These are phyloP conservation scores for Nakazawaea molendinolei DNA, from an alignment of 805 yeast species.

Conservation along the genomic window DNA sequence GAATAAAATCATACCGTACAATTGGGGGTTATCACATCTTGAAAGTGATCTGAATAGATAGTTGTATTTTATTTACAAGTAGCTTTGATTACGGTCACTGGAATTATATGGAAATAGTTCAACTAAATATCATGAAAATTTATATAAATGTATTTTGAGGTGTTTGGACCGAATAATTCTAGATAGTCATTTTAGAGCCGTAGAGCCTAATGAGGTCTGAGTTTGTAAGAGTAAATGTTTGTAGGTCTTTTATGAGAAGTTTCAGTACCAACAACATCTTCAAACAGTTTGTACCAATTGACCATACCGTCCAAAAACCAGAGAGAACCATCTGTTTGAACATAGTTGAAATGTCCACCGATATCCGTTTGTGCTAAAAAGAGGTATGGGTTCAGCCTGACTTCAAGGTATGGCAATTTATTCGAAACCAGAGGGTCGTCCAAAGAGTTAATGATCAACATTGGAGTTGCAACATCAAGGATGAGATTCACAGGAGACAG, in stretches of 20 bases:
- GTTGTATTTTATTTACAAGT: too few species aligned
- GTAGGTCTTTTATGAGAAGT: not conserved
- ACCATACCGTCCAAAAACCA: conserved; percentile 41
- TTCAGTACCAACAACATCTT: conserved; percentile 4
- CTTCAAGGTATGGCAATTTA: conserved; percentile 45
- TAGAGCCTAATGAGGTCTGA: too few species aligned
- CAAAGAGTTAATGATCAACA: conserved; percentile 47
- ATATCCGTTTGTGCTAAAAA: conserved; percentile 50
- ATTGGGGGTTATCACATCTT: too few species aligned
- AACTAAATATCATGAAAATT: too few species aligned
- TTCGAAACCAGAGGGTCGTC: conserved; percentile 66
- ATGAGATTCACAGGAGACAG: conserved; percentile 58
- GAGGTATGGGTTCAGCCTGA: conserved; percentile 49
- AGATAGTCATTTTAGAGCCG: too few species aligned
- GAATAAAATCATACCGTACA: too few species aligned
- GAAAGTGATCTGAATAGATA: too few species aligned
- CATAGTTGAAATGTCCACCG: conserved; percentile 67
- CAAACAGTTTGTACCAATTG: conserved; percentile 33
- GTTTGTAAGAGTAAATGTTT: not conserved
- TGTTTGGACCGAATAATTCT: too few species aligned
- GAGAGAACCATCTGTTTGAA: conserved; percentile 35
- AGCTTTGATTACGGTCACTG: too few species aligned
- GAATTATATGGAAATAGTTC: too few species aligned
- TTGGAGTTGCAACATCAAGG: conserved; percentile 52
- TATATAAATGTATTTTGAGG: too few species aligned